These are phyloP conservation scores for Saxophila tyrrhenica DNA, from an alignment of 495 filamentous ascomycete species.

Conservation along the genomic window DNA sequence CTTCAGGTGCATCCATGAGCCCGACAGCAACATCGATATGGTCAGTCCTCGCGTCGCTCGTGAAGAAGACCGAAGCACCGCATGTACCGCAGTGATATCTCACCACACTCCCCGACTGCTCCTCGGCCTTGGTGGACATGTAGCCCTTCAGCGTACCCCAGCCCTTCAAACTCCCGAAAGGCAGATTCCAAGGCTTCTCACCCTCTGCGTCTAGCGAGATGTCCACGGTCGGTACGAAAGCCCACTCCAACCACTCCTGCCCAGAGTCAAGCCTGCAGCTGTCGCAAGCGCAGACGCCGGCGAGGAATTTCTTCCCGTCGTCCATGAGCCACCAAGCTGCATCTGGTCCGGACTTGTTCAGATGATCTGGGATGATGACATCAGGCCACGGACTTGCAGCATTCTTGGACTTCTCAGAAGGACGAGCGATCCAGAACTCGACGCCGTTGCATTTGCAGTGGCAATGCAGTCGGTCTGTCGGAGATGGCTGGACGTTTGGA, in stretches of 20 bases:
- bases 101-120: conserved; percentile 41
- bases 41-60: conserved; percentile 29
- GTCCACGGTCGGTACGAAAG: conserved; percentile 52
- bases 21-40: conserved; percentile 38
- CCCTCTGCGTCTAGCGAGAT: conserved; percentile 35
- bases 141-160: conserved; percentile 40
- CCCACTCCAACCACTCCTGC: conserved; percentile 58
- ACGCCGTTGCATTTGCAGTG: conserved; percentile 37
- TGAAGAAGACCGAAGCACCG: conserved; percentile 59
- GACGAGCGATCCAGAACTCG: conserved; percentile 35
- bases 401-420: conserved; percentile 13
- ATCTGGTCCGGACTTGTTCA: conserved; percentile 34
- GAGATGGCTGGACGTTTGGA: background rate
- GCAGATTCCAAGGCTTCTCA: conserved; percentile 1
- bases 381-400: conserved; percentile 43
- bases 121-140: conserved; percentile 38
- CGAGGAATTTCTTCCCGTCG: conserved; percentile 42
- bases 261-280: conserved; percentile 52
- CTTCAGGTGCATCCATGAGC: conserved; percentile 40
- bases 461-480: conserved; percentile 24
- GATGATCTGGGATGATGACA: conserved; percentile 40
- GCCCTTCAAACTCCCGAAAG: conserved; percentile 42
- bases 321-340: conserved; percentile 45
- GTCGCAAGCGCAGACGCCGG: conserved; percentile 53
- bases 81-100: conserved; percentile 56